Base-by-base conservation (phyloP, 2,329 filamentous ascomycete genomes). In the Helotiales sp. region DNA sequence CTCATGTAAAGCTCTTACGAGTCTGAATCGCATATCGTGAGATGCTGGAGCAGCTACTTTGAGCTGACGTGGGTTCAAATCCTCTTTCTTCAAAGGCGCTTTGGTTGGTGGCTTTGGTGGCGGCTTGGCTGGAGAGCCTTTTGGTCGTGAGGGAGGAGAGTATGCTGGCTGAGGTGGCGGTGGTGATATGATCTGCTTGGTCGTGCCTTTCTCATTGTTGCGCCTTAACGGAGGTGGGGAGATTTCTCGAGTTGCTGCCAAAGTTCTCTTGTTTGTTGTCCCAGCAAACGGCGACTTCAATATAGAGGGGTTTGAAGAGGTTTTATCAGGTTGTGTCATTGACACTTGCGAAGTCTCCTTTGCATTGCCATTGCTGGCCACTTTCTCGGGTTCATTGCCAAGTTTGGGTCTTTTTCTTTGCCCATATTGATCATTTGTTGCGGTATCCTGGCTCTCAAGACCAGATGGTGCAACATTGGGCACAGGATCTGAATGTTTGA, bases 1-100 rank as follows among this genome's bases (percentile, higher is more conserved):
- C 12, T 80, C 77, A 67, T 92, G 84, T 1, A 93, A 74, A 63
- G 85, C 76, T 62, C 82, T 83, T 24, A 93, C 71, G 2, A 87
- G 76, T 60, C 78, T 80, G 29, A 81, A 72, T 12, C 86, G 81
- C 17, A 79, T 78, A 55, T 80, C 78, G 63, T 87, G 83, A 38
- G 75, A 74, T 3, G 84, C 81, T 1, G 86, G 85, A 0, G 83
- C 76, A 33, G 74, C 75, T 55, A 79, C 77, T 3, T 81, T 79
- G 2, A 93, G 76, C 36, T 85, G 77, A 6, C 88, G 83, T 49
- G 89, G 89, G 63, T 89, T 89, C 33, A 93, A 78, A 17, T 77
- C 72, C 72, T 89, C 85, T 57, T 66, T 60, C 58, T 75, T 76
- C 17, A 64, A 55, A 5, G 58, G 49, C 24, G 55, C 55, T 53